These are phyloP conservation scores for Ogataea ganodermae DNA, from an alignment of 805 yeast genomes.

Conservation along the genomic window DNA sequence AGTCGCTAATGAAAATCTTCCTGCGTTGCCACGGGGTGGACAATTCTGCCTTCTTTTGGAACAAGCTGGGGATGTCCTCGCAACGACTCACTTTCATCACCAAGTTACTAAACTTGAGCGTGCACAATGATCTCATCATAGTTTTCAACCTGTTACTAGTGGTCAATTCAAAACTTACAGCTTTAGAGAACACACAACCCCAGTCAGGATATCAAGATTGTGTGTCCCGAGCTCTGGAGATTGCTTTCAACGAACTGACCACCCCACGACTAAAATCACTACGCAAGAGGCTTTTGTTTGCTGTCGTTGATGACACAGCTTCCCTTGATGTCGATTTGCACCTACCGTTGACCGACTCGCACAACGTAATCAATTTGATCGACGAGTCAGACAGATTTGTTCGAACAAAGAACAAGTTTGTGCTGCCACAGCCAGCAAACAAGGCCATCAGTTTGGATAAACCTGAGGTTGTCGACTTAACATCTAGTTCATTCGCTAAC, in stretches of 20 bases:
- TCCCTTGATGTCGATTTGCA: conserved; percentile 11
- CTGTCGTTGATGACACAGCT: conserved; percentile 6
- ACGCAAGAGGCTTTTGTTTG: conserved; percentile 15
- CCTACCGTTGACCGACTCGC: conserved; percentile 16
- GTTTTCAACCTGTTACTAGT: conserved; percentile 23
- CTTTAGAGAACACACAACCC: not conserved
- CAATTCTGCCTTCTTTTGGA: conserved; percentile 25
- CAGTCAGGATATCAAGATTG: conserved; percentile 2
- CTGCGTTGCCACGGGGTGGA: conserved; percentile 18
- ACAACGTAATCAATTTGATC: conserved; percentile 12
- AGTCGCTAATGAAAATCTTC: conserved; percentile 29
- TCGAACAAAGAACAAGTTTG: conserved; percentile 6
- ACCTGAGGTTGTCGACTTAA: conserved; percentile 17
- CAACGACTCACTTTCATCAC: conserved; percentile 13
- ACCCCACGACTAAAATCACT: conserved; percentile 14
- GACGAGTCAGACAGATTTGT: conserved; percentile 12
- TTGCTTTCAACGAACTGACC: conserved; percentile 19
- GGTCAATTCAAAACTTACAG: conserved; percentile 12
- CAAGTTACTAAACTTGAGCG: conserved; percentile 5
- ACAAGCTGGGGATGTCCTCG: conserved; percentile 21
- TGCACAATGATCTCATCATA: conserved; percentile 24
- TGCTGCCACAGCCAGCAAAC: conserved; percentile 1
- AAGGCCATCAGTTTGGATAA: not conserved
- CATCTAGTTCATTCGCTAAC: conserved; percentile 12
- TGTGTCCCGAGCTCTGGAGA: conserved; percentile 6